Percentiles rank a stretch among this genome's conserved stretches.
phyloP scores from a whole-genome alignment of 192 early-diverging fungal species.

The Ambispora gerdemannii region DNA sequence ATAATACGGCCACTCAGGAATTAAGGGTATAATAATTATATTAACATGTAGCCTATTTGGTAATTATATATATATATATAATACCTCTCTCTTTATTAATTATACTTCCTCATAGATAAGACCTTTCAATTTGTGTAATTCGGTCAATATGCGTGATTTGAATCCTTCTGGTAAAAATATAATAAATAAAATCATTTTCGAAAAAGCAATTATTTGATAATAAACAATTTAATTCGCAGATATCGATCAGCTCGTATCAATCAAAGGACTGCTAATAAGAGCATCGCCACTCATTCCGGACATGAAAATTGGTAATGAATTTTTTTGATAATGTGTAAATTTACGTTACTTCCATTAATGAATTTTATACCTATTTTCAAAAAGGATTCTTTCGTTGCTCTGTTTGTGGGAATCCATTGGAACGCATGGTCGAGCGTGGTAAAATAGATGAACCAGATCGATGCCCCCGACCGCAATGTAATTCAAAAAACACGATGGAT shows the following conservation, averaged over 20 bases:
- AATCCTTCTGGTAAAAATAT: slow-evolving; percentile 69
- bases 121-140: slow-evolving; percentile 76
- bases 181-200: background rate
- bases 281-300: slow-evolving; percentile 92
- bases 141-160: slow-evolving; percentile 90
- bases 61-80: background rate
- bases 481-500: slow-evolving; percentile 75
- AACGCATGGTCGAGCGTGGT: slow-evolving; percentile 82
- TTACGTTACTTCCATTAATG: too few species aligned
- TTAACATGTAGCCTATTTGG: too few species aligned
- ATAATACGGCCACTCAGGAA: slow-evolving; percentile 51
- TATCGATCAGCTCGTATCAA: slow-evolving; percentile 93
- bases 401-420: slow-evolving; percentile 80
- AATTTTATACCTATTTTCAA: background rate
- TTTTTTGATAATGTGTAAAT: too few species aligned
- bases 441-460: slow-evolving; percentile 79
- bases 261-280: slow-evolving; percentile 93
- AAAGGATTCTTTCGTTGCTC: slow-evolving; percentile 90
- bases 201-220: slow-evolving; percentile 20
- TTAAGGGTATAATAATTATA: background rate
- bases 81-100: background rate
- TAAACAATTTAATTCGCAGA: slow-evolving; percentile 45
- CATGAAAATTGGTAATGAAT: slow-evolving; percentile 66
- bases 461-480: slow-evolving; percentile 79
- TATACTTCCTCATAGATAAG: slow-evolving; percentile 54